Percentiles rank a stretch among this genome's conserved stretches.
Evolutionary conservation across 1,139 yeast species (phyloP).

Genomic region (Pichia sp.): DNA sequence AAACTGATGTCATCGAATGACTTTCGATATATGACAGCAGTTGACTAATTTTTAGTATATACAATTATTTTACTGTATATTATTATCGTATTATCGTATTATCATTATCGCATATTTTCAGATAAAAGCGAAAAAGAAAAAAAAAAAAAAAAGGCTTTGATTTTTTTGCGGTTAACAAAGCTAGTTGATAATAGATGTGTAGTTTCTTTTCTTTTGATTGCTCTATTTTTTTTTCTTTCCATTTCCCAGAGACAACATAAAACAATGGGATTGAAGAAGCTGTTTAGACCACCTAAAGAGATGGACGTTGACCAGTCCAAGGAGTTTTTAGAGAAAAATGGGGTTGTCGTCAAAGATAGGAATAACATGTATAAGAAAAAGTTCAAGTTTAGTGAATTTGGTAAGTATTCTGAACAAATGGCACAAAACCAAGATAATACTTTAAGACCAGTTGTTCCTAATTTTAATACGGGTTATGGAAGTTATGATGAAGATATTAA

Average conservation of each 20-base stretch:
- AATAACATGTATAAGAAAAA: constrained; percentile 37
- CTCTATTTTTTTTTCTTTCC: neutral
- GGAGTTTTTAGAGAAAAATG: constrained; percentile 45
- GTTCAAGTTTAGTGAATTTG: constrained; percentile 59
- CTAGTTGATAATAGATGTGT: no score
- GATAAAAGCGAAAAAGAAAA: no score
- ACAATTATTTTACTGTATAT: no score
- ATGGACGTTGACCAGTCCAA: constrained; percentile 55
- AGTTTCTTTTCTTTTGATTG: neutral
- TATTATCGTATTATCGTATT: no score
- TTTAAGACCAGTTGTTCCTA: constrained; percentile 26
- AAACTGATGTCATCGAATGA: no score
- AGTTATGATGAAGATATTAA: constrained; percentile 8
- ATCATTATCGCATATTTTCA: no score
- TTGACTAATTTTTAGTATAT: no score
- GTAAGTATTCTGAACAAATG: constrained; percentile 49
- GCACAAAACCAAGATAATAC: constrained; percentile 13
- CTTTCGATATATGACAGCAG: no score
- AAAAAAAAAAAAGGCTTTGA: no score
- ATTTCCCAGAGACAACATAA: neutral
- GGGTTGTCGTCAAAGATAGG: constrained; percentile 42
- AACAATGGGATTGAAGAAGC: constrained; percentile 35
- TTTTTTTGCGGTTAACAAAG: no score
- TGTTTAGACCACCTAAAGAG: constrained; percentile 50
- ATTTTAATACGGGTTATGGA: constrained; percentile 15